Evolutionary conservation across 1,284 basidiomycete species (phyloP).

Genomic region (Sporisorium iseilematis-ciliati): DNA sequence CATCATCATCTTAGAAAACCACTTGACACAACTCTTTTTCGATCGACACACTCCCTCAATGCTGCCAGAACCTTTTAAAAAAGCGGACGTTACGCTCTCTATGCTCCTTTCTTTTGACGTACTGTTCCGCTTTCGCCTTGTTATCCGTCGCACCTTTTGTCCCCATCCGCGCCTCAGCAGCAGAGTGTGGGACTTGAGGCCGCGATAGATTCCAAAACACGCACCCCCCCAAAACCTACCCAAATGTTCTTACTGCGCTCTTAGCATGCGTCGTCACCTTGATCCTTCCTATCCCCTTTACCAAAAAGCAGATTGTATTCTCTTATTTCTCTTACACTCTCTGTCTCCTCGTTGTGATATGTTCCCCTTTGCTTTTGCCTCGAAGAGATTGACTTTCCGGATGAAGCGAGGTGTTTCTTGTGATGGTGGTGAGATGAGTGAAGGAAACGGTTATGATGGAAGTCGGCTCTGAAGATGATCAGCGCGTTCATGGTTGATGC

Average conservation of each 20-base stretch:
- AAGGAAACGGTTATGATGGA: background rate
- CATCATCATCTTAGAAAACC: too few species aligned
- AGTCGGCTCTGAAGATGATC: background rate
- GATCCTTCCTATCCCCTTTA: background rate
- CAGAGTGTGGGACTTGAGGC: constrained; percentile 13
- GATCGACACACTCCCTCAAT: constrained; percentile 2
- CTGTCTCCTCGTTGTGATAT: constrained; percentile 24
- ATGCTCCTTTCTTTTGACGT: constrained; percentile 3
- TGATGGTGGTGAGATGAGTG: background rate
- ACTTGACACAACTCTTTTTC: too few species aligned
- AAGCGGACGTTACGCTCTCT: constrained; percentile 8
- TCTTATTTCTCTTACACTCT: background rate
- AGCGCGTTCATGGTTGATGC: too few species aligned
- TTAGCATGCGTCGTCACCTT: constrained; percentile 16
- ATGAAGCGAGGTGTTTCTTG: constrained; percentile 4
- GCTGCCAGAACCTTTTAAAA: constrained; percentile 5
- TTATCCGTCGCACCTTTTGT: background rate
- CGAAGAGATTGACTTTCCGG: constrained; percentile 40
- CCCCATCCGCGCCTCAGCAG: constrained; percentile 8
- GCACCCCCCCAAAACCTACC: background rate
- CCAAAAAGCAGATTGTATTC: constrained; percentile 49
- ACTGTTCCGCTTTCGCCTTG: constrained; percentile 9
- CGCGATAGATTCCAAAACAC: too few species aligned
- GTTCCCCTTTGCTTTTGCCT: constrained; percentile 16
- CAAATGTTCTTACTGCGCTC: constrained; percentile 26